Base-by-base conservation (phyloP, 352 stramenopile genomes). In the Phytophthora agathidicida region DNA sequence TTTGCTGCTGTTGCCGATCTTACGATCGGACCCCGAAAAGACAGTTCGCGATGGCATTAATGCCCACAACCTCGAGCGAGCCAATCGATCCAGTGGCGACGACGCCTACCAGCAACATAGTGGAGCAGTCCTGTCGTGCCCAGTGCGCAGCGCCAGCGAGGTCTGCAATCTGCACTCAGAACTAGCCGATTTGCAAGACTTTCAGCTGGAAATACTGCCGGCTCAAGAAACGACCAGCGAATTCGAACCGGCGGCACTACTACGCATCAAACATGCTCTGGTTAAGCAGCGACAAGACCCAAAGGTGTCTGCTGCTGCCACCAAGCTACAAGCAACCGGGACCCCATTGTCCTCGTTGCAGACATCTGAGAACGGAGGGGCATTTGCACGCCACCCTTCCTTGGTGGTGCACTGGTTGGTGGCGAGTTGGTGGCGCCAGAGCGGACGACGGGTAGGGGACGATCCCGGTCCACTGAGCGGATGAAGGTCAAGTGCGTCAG, bases 21-120 rank as follows among this genome's bases (percentile, higher is more conserved):
- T 46, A 62, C 50, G 59, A 58, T 62, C 26, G 41, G 38, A 43
- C 23, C 39, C 42, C 17, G 16, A 52, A 55, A 51, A 49, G 44
- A 53, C 27, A 63, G 35, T 58, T 67, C 54, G 16, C 3, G 39
- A n/a, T 36, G 7, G 30, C 42, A 38, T 23, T 33, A 19, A 3
- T 37, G 37, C n/a, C n/a, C n/a, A 37, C n/a, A 19, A 10, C 28
- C 20, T 7, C 38, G 46, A 30, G 16, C 26, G 17, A 32, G 27
- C 42, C 43, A 63, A 35, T 48, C 33, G 37, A 50, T 38, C 35
- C 23, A 56, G 23, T 37, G 38, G 14, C 4, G 19, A 19, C 36
- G 26, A 19, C 30, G n/a, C n/a, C n/a, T n/a, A n/a, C n/a, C n/a
- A n/a, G n/a, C n/a, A n/a, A n/a, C n/a, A n/a, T n/a, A n/a, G n/a